These are phyloP conservation scores for Voacanga thouarsii DNA, from an alignment of 257 asterid species.

Conservation along the genomic window DNA sequence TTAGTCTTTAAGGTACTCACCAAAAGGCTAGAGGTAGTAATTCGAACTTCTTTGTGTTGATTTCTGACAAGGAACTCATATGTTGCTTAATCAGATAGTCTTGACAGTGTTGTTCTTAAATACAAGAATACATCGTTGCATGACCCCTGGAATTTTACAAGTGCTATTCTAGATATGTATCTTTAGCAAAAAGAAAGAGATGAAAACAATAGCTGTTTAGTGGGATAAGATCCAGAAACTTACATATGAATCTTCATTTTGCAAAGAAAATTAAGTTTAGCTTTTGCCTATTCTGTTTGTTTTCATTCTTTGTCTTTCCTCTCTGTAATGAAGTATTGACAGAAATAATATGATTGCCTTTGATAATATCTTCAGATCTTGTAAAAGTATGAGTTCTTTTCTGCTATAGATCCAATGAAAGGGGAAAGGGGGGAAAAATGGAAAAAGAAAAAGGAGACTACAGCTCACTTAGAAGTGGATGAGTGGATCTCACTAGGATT, in stretches of 20 bases:
- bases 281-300: neutral
- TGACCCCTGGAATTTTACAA: neutral
- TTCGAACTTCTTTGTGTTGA: neutral
- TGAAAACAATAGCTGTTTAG: neutral
- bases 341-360: neutral
- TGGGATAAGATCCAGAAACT: neutral
- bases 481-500: neutral
- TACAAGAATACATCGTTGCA: neutral
- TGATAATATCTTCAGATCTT: neutral
- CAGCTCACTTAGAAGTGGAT: neutral
- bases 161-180: neutral
- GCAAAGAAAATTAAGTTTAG: neutral
- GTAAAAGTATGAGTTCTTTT: neutral
- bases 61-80: neutral
- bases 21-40: too few relatives aligned
- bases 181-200: neutral
- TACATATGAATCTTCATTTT: neutral
- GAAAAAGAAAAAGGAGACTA: too few relatives aligned
- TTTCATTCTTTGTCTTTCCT: too few relatives aligned
- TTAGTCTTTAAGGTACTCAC: too few relatives aligned
- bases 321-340: too few relatives aligned
- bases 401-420: neutral
- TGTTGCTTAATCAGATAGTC: neutral
- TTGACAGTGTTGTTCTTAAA: neutral
- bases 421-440: too few relatives aligned